Evolutionary conservation across 805 yeast genomes (phyloP).

Genomic region (Millerozyma miso): DNA sequence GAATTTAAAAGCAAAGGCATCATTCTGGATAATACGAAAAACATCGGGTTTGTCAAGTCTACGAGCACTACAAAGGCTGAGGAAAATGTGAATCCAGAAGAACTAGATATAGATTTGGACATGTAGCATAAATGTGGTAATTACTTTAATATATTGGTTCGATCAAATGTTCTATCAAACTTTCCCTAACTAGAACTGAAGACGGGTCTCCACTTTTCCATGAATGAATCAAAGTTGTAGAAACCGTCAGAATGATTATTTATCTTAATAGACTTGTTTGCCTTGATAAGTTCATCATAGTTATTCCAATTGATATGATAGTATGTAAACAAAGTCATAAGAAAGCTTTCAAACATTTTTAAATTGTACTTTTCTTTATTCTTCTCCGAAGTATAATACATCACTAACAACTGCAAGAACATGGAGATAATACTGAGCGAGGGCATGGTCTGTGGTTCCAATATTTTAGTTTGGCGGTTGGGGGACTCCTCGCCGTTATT

Average conservation of each 20-base stretch:
- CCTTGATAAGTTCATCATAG: conserved; percentile 26
- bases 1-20: conserved; percentile 14
- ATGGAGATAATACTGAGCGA: conserved; percentile 26
- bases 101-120: conserved; percentile 54
- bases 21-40: conserved; percentile 17
- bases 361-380: conserved; percentile 24
- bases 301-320: conserved; percentile 42
- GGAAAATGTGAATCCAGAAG: conserved; percentile 47
- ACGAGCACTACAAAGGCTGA: conserved; percentile 9
- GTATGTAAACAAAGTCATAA: conserved; percentile 29
- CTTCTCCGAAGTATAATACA: conserved; percentile 32
- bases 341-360: conserved; percentile 29
- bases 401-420: conserved; percentile 30
- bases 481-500: not conserved
- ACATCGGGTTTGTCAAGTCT: conserved; percentile 49
- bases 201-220: conserved; percentile 33
- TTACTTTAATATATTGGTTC: not conserved
- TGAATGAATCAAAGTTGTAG: conserved; percentile 32
- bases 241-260: conserved; percentile 31
- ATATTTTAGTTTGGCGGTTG: not conserved
- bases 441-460: conserved; percentile 18
- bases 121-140: conserved; percentile 10
- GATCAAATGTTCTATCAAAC: not conserved
- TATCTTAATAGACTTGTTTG: conserved; percentile 33
- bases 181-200: conserved; percentile 20